Evolutionary conservation across 352 stramenopile species (phyloP), one percentile per base, ranked within the genome.

Genomic region (Peronosclerospora sorghi): DNA sequence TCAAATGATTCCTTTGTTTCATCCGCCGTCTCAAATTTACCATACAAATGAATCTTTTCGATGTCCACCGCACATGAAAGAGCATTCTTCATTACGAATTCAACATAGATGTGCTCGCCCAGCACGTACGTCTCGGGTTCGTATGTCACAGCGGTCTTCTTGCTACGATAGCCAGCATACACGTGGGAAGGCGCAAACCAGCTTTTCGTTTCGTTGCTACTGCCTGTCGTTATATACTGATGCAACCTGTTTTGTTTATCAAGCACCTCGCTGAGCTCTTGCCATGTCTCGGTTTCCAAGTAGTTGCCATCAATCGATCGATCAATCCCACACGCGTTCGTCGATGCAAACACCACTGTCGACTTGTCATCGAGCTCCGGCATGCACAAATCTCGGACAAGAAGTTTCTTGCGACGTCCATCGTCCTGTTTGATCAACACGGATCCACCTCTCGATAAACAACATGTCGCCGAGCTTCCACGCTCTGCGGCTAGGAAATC

Each of bases 31-130:
- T 86, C 71, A 35, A 87, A 85, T 23, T 64, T 76, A n/a, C 79
- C 79, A 48, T 68, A 88, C 15, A 92, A 59, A 49, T 89, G 79
- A 48, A 92, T 82, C 35, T 81, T 61, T 20, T 84, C 70, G 7
- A 92, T 70, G 35, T 86, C 75, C 17, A 92, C 79, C 4, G 78
- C 79, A 45, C 76, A 89, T 10, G 77, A 87, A 1, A 92, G 57
- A 8, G 76, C 72, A 41, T 92, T 92, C 46, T 89, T 88, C 73
- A 92, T 85, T 27, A 86, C 68, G 51, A 92, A 89, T 41, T 92
- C 79, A 5, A 92, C 79, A 38, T 88, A 92, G 18, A 92, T 84
- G 40, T 69, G 66, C 41, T 92, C 76, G 0, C 69, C 70, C 8
- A 84, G 41, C 7, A 82, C 68, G 17, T 89, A 89, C 34, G 78